Percentiles rank a stretch among this genome's conserved stretches.
phyloP scores from a whole-genome alignment of 176 grass and related monocot species.

The Avena eriantha region DNA sequence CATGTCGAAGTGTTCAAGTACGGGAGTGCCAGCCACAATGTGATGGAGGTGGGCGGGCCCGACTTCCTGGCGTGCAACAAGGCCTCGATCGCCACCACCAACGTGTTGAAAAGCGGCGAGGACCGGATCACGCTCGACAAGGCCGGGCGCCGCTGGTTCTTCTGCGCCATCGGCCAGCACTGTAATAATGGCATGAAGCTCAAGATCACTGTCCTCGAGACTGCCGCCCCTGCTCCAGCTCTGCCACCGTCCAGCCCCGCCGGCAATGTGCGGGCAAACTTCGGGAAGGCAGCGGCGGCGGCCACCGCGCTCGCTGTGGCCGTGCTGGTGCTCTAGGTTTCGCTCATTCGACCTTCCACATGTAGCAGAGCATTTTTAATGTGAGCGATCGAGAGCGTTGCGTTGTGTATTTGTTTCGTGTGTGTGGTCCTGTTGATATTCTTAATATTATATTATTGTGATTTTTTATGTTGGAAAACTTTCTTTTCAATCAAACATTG shows the following conservation, averaged over 20 bases:
- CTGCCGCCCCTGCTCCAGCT: not conserved
- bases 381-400: too few species aligned
- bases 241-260: conserved; percentile 6
- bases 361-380: too few species aligned
- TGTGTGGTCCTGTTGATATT: not conserved
- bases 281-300: too few species aligned
- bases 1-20: conserved; percentile 55
- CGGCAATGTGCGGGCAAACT: not conserved
- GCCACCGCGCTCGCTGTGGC: conserved; percentile 14
- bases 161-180: conserved; percentile 26
- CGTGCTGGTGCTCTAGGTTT: conserved; percentile 44
- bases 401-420: not conserved
- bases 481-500: too few species aligned
- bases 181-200: conserved; percentile 33
- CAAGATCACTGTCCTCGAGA: conserved; percentile 38
- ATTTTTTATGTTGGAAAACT: too few species aligned
- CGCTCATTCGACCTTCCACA: too few species aligned
- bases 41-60: conserved; percentile 32
- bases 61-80: conserved; percentile 31
- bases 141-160: conserved; percentile 45
- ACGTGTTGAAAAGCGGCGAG: not conserved
- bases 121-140: conserved; percentile 38
- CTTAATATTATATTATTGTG: too few species aligned
- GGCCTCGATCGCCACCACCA: not conserved
- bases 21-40: conserved; percentile 4